phyloP scores from a whole-genome alignment of 306 rosid species.

The Dalbergia oliveri region DNA sequence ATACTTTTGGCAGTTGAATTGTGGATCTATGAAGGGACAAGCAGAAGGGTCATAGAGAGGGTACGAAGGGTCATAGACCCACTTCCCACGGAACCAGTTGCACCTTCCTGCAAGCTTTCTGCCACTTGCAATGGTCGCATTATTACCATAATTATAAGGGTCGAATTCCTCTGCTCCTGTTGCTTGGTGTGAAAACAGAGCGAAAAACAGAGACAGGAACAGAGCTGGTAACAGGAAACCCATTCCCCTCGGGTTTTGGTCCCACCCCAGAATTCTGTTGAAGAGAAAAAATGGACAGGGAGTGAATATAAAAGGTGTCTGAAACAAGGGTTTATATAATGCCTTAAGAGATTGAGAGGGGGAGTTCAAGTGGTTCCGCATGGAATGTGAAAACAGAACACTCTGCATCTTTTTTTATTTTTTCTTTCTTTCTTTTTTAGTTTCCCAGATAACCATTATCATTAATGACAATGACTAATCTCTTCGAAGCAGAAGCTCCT shows the following conservation, averaged over 20 bases:
- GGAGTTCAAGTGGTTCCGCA: conserved; percentile 33
- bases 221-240: conserved; percentile 56
- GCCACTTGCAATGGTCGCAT: conserved; percentile 30
- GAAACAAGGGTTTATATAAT: conserved; percentile 58
- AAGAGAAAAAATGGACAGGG: conserved; percentile 46
- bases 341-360: conserved; percentile 10
- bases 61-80: conserved; percentile 86
- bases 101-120: conserved; percentile 72
- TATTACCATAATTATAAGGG: conserved; percentile 28
- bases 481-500: no score
- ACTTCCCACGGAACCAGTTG: conserved; percentile 66
- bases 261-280: conserved; percentile 25
- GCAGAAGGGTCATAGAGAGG: conserved; percentile 77
- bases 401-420: background rate
- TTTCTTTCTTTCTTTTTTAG: background rate
- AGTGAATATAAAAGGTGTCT: conserved; percentile 58
- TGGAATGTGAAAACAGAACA: conserved; percentile 44
- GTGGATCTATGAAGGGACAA: conserved; percentile 92
- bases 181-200: conserved; percentile 56
- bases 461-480: no score
- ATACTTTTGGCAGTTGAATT: conserved; percentile 88
- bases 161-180: conserved; percentile 48
- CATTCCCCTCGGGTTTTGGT: conserved; percentile 74
- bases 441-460: background rate
- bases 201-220: conserved; percentile 42